These are phyloP conservation scores for Parietichytrium sp. DNA, from an alignment of 108 stramenopile genomes.

Conservation along the genomic window DNA sequence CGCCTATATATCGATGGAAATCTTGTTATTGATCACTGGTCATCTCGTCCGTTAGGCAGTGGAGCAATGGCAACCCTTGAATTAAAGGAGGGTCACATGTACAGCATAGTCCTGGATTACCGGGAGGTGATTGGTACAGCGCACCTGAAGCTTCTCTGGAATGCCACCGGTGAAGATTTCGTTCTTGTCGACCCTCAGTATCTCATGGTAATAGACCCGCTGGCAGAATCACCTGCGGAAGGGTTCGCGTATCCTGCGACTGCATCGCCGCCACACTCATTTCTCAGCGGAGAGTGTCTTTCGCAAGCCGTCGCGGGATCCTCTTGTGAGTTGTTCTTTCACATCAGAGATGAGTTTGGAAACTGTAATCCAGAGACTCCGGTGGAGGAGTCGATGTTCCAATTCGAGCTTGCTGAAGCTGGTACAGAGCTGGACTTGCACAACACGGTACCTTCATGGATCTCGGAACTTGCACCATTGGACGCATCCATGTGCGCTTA, in stretches of 20 bases:
- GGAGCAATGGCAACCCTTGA: not conserved
- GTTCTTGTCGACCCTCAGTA: not conserved
- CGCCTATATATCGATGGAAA: not conserved
- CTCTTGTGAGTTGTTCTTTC: not conserved
- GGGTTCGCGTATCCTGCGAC: not conserved
- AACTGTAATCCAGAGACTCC: not conserved
- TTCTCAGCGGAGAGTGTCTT: not conserved
- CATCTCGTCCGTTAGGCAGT: not conserved
- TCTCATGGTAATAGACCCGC: not conserved
- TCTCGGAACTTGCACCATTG: too few species aligned
- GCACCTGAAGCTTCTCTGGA: slow-evolving; percentile 1
- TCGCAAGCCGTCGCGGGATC: not conserved
- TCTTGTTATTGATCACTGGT: not conserved
- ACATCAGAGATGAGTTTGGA: not conserved
- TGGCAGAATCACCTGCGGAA: not conserved
- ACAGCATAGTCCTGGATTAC: not conserved
- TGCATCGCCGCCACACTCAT: not conserved
- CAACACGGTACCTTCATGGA: too few species aligned
- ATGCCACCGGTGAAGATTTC: not conserved
- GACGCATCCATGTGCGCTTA: too few species aligned
- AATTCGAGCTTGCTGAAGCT: too few species aligned
- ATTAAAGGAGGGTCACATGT: not conserved
- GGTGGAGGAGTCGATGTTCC: too few species aligned
- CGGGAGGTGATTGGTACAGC: not conserved
- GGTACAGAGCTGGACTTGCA: too few species aligned